Base-by-base conservation (phyloP, 2,329 filamentous ascomycete genomes). In the Colletotrichum sp. region DNA sequence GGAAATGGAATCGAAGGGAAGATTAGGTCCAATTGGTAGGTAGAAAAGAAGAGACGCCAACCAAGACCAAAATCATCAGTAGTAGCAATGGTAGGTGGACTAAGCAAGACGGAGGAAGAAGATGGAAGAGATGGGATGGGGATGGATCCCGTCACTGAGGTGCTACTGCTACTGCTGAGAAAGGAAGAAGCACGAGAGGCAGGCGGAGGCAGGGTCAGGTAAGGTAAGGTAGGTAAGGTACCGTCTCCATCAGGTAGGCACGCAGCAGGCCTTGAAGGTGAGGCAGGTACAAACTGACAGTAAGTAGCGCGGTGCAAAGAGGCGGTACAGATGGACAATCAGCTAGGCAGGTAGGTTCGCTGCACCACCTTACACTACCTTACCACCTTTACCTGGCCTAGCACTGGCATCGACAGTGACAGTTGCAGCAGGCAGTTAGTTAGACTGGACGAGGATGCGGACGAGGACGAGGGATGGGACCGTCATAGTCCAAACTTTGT, bases 401-500 rank as follows among this genome's bases (percentile, higher is more conserved):
- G 52, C 52, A 69, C n/a, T 28, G 52, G 32, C 65, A 67, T 16
- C 39, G 48, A 56, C 65, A 13, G 61, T 43, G 61, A 27, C 22
- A 56, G 43, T 32, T 22, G 43, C 43, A 55, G 43, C 27, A 67
- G 48, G 43, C 52, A 32, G 43, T 34, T 30, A 32, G 43, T 34
- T 30, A 61, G 18, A 32, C n/a, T 61, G 27, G 58, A 34, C 27
- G 28, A 30, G 34, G 43, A 61, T 27, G 43, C 43, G 9, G 69
- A 70, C 55, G 58, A 69, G 25, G 60, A 70, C 34, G 43, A 66
- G 32, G 22, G 56, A 71, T 65, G 62, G 70, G 69, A 36, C 61
- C 71, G 71, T 78, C 76, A 78, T 78, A 77, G 76, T 70, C 68
- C 72, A 71, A 77, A 78, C 76, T 78, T 32, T 77, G 76, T 78